Conservation (phyloP, 352 stramenopile genomes). For the Globisporangium perplexum region DNA sequence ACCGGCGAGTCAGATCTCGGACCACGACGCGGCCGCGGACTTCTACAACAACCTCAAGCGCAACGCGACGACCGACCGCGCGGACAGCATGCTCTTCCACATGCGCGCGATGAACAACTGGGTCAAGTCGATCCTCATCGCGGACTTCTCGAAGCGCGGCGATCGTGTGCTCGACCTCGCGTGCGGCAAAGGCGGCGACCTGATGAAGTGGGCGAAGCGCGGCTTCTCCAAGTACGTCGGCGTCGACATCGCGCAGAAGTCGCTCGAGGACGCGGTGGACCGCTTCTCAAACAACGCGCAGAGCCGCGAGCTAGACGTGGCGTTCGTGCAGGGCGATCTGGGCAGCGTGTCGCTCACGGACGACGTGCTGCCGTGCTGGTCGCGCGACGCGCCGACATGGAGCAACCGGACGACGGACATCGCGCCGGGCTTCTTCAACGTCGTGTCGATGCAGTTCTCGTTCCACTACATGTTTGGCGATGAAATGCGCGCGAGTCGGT, state of each 20-base stretch:
- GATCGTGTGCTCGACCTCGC: constrained; percentile 95
- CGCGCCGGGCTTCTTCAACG: constrained; percentile 79
- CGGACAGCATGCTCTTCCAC: constrained; percentile 94
- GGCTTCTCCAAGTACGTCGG: constrained; percentile 94
- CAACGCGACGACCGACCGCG: constrained; percentile 62
- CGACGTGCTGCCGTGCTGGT: constrained; percentile 72
- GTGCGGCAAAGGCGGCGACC: constrained; percentile 97
- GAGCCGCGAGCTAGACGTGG: constrained; percentile 63
- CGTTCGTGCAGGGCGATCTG: constrained; percentile 78
- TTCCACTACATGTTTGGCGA: constrained; percentile 99
- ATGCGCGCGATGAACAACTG: constrained; percentile 98
- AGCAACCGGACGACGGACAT: constrained; percentile 43
- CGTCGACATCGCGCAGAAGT: constrained; percentile 97
- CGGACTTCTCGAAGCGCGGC: constrained; percentile 75
- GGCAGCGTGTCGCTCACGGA: constrained; percentile 60
- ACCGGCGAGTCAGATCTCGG: constrained; percentile 47
- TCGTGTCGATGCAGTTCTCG: constrained; percentile 99
- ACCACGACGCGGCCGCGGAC: constrained; percentile 58
- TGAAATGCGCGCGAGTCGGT: constrained; percentile 81
- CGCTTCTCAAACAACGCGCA: constrained; percentile 71
- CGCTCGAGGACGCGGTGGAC: constrained; percentile 91
- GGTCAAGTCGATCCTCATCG: constrained; percentile 97
- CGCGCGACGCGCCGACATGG: constrained; percentile 40
- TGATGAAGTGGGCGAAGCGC: constrained; percentile 95
- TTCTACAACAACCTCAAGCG: constrained; percentile 87